These are phyloP conservation scores for Cladosporium sp. DNA, from an alignment of 2,329 filamentous ascomycete genomes.

Conservation along the genomic window DNA sequence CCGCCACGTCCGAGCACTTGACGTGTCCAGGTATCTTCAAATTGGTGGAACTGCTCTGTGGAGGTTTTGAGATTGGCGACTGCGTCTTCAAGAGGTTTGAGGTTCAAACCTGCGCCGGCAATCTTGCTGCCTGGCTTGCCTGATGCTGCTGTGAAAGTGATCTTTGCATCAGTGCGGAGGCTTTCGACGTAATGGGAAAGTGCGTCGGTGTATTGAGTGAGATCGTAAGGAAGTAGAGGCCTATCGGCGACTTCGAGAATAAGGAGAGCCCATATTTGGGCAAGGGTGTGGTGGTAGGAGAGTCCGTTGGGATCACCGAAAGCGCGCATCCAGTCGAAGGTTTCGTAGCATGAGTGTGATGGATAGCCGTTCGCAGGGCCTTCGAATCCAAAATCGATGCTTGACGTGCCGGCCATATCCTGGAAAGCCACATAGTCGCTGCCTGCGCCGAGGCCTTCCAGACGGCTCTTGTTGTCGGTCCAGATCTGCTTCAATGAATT, in stretches of 20 bases:
- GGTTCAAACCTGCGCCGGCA: conserved; percentile 39
- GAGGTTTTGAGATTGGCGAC: conserved; percentile 57
- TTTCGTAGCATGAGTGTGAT: conserved; percentile 83
- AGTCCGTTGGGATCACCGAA: conserved; percentile 71
- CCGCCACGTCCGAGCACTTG: conserved; percentile 66
- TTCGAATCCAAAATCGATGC: conserved; percentile 76
- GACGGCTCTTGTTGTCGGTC: conserved; percentile 57
- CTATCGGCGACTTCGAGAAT: conserved; percentile 79
- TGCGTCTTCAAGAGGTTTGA: conserved; percentile 61
- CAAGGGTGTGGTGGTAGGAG: conserved; percentile 72
- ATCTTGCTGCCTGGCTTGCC: conserved; percentile 2
- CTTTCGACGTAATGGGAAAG: conserved; percentile 63
- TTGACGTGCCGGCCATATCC: conserved; percentile 82
- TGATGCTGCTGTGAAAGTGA: conserved; percentile 1
- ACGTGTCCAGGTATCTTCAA: conserved; percentile 73
- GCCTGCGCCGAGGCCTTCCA: conserved; percentile 67
- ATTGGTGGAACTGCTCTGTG: conserved; percentile 64
- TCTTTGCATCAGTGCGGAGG: conserved; percentile 57
- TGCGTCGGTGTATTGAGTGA: conserved; percentile 65
- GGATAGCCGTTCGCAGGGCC: conserved; percentile 59
- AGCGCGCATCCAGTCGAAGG: conserved; percentile 76
- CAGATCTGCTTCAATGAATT: conserved; percentile 65
- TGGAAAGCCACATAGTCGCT: conserved; percentile 90
- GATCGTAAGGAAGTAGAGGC: conserved; percentile 76
- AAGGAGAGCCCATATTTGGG: conserved; percentile 75